A percentile compares a stretch with the other conserved stretches of the same genome.
Evolutionary conservation across 75 land plant genomes (phyloP).

Genomic region (Chamaecyparis obtusa): DNA sequence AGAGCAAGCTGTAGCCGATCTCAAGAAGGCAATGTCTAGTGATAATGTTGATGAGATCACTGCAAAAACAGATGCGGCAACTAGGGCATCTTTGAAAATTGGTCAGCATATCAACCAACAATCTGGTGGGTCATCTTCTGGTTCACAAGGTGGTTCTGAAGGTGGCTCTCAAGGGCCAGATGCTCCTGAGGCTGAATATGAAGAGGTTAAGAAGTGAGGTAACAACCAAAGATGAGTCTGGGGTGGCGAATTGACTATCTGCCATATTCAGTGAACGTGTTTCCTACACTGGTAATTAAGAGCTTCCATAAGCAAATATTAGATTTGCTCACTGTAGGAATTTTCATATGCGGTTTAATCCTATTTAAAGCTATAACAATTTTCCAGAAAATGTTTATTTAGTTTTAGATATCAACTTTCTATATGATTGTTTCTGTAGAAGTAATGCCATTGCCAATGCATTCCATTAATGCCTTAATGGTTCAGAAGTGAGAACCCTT

Average conservation of each 20-base stretch:
- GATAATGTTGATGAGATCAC: constrained; percentile 72
- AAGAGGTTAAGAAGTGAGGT: constrained; percentile 43
- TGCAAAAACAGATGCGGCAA: constrained; percentile 70
- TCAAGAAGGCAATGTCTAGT: constrained; percentile 52
- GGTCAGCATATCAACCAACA: constrained; percentile 62
- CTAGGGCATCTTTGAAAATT: constrained; percentile 76
- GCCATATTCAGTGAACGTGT: background rate
- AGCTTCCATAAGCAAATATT: background rate
- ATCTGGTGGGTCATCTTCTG: constrained; percentile 25
- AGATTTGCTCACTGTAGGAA: background rate
- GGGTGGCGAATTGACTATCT: background rate
- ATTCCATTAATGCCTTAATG: background rate
- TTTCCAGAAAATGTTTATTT: background rate
- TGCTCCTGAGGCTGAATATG: constrained; percentile 52
- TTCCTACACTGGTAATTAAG: background rate
- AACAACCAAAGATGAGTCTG: background rate
- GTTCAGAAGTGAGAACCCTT: background rate
- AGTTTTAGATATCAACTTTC: background rate
- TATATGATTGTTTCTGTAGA: background rate
- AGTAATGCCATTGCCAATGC: background rate
- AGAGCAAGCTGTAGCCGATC: constrained; percentile 61
- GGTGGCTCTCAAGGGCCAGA: constrained; percentile 47
- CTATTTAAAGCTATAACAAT: background rate
- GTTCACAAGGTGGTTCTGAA: constrained; percentile 29
- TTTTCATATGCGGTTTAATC: background rate